Percentiles rank a stretch among this genome's conserved stretches.
Conservation (phyloP, 2,329 filamentous ascomycete species). For the Cladosporium sp. region DNA sequence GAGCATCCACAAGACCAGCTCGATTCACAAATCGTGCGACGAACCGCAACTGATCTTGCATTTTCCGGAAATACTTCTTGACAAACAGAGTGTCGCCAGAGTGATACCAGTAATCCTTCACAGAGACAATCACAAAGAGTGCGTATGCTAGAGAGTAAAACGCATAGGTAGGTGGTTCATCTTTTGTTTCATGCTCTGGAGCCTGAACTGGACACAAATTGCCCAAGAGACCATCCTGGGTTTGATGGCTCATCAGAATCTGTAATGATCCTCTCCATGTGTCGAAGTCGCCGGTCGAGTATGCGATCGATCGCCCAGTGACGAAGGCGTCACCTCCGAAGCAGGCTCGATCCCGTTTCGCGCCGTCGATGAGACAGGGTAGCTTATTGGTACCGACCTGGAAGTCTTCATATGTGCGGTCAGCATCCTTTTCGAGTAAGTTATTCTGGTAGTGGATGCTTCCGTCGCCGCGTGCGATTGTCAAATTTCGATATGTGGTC, state of each 20-base stretch:
- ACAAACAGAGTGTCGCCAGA: constrained; percentile 7
- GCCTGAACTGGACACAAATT: constrained; percentile 19
- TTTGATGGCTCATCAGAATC: constrained; percentile 16
- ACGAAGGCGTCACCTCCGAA: constrained; percentile 16
- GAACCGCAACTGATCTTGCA: not conserved
- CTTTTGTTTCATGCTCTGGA: constrained; percentile 9
- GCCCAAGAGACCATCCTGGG: constrained; percentile 14
- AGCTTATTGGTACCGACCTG: constrained; percentile 14
- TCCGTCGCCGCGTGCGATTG: not conserved
- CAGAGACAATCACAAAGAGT: constrained; percentile 13
- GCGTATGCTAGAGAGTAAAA: constrained; percentile 18
- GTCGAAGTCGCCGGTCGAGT: not conserved
- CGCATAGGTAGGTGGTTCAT: constrained; percentile 17
- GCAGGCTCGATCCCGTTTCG: constrained; percentile 16
- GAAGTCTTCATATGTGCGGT: constrained; percentile 14
- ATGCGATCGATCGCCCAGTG: constrained; percentile 3
- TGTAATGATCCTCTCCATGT: constrained; percentile 3
- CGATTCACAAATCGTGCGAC: not conserved
- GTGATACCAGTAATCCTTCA: constrained; percentile 15
- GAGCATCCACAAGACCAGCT: not conserved
- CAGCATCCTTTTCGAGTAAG: not conserved
- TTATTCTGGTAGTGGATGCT: not conserved
- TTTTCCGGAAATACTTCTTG: not conserved
- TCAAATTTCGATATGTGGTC: not conserved
- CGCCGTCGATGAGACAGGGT: constrained; percentile 16